phyloP scores from a whole-genome alignment of 192 early-diverging fungal species.

The Coemansia sp. region DNA sequence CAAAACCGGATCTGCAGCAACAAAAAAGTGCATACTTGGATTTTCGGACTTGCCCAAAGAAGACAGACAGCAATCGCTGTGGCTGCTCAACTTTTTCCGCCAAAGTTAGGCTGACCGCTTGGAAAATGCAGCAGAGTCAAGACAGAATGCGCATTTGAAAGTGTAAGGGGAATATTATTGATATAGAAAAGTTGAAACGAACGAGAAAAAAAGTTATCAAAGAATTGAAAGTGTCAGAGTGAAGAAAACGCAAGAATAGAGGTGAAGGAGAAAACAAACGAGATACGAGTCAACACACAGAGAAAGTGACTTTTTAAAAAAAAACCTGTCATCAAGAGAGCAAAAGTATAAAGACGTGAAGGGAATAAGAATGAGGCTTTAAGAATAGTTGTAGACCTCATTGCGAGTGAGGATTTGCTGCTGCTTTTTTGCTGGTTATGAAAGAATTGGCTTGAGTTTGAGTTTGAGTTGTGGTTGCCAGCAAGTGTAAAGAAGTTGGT shows the following conservation, averaged over 20 bases:
- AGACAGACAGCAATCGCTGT: no score
- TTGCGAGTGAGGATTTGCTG: no score
- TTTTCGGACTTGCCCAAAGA: no score
- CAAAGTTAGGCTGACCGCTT: no score
- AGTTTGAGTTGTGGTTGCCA: neutral
- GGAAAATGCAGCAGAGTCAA: no score
- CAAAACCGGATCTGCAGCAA: neutral
- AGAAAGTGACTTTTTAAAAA: neutral
- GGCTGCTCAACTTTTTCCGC: no score
- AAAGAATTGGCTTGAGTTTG: neutral
- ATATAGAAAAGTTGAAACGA: neutral
- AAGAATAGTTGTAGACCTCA: no score
- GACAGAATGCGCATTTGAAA: no score
- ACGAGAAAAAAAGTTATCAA: no score
- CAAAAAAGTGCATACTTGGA: neutral
- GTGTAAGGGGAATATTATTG: neutral
- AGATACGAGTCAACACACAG: neutral
- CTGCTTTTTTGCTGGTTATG: neutral
- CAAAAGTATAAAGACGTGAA: neutral
- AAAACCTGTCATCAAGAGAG: neutral
- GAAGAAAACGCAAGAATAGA: no score
- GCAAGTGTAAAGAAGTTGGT: no score
- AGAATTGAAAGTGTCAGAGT: no score
- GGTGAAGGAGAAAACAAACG: constrained; percentile 5
- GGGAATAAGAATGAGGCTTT: neutral